Conservation (phyloP, 179 eudicot genomes). For the Silene vulgaris region DNA sequence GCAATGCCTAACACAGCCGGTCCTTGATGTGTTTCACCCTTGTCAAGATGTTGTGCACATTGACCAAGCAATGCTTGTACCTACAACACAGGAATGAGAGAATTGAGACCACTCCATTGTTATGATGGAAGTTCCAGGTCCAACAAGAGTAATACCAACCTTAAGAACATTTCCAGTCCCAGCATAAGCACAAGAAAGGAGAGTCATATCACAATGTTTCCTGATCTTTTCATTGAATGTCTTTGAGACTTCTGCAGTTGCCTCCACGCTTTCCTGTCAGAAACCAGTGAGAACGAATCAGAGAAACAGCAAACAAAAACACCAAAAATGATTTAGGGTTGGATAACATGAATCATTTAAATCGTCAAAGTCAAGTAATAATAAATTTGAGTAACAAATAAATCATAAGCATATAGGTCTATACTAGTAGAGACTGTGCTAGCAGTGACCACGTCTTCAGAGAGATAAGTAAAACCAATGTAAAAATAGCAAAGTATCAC, state of each 20-base stretch:
- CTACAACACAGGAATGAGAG: slow-evolving; percentile 29
- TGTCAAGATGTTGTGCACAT: slow-evolving; percentile 91
- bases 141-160: slow-evolving; percentile 33
- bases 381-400: too few relatives aligned
- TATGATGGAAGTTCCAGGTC: neutral
- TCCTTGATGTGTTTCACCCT: slow-evolving; percentile 88
- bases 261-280: slow-evolving; percentile 83
- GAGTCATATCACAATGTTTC: slow-evolving; percentile 86
- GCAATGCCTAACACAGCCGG: slow-evolving; percentile 96
- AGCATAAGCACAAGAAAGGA: slow-evolving; percentile 96
- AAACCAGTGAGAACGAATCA: slow-evolving; percentile 8
- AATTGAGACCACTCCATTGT: neutral
- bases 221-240: slow-evolving; percentile 85
- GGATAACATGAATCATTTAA: neutral
- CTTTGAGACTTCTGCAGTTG: slow-evolving; percentile 87
- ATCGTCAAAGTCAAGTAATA: too few relatives aligned
- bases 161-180: slow-evolving; percentile 95
- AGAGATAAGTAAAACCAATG: neutral
- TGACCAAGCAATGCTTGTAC: slow-evolving; percentile 92
- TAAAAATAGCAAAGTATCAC: neutral
- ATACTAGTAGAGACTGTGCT: too few relatives aligned
- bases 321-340: neutral
- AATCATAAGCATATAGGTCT: too few relatives aligned
- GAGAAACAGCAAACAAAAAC: neutral
- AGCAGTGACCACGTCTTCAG: neutral